A percentile compares a stretch with the other conserved stretches of the same genome.
Conservation (phyloP, 306 rosid genomes). For the Sechiopsis laciniata region DNA sequence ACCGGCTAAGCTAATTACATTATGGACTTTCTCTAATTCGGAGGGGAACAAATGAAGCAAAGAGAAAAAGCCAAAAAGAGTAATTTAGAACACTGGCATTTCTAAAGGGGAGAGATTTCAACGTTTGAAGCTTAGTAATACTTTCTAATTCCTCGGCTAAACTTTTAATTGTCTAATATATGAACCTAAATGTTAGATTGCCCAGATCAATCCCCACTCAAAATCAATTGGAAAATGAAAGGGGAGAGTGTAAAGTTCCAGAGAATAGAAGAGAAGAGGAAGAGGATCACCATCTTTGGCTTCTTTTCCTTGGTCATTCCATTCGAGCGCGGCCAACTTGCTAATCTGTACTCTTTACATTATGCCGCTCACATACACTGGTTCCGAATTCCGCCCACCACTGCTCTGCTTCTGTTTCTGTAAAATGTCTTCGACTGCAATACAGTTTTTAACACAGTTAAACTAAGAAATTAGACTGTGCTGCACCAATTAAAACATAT, state of each 20-base stretch:
- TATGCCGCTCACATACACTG: conserved; percentile 57
- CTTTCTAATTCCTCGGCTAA: conserved; percentile 12
- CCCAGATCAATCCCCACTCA: conserved; percentile 14
- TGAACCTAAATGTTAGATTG: conserved; percentile 16
- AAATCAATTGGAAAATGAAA: not conserved
- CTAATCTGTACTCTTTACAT: conserved; percentile 40
- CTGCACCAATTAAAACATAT: not conserved
- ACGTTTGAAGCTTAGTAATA: conserved; percentile 7
- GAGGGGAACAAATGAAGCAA: not conserved
- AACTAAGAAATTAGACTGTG: not conserved
- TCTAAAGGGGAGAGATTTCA: not conserved
- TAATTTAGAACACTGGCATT: conserved; percentile 1
- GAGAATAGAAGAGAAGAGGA: conserved; percentile 7
- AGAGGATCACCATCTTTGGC: conserved; percentile 1
- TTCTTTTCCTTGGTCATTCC: conserved; percentile 21
- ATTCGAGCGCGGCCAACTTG: conserved; percentile 26
- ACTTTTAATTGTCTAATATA: conserved; percentile 1
- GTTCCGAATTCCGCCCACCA: conserved; percentile 91
- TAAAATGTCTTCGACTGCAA: conserved; percentile 80
- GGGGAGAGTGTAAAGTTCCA: conserved; percentile 2
- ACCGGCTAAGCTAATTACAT: conserved; percentile 15
- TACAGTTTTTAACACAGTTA: conserved; percentile 2
- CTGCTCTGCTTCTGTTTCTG: conserved; percentile 67
- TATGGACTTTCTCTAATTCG: conserved; percentile 15
- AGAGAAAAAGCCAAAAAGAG: conserved; percentile 4